A percentile compares a stretch with the other conserved stretches of the same genome.
Conservation (phyloP, 768 basidiomycete genomes). For the Phlegmacium glaucopus region DNA sequence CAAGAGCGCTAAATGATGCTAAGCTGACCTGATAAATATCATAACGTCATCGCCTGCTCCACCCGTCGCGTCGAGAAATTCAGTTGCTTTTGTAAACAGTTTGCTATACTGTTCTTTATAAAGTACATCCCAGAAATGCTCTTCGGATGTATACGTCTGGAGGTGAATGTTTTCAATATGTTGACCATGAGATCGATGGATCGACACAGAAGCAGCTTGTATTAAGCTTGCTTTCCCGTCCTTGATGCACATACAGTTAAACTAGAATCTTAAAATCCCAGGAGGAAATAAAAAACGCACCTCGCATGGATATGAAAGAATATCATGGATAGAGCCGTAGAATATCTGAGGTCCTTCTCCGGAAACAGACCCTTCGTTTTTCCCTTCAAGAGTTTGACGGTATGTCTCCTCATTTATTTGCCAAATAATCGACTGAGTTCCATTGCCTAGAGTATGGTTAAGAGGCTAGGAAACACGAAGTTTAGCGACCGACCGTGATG, state of each 20-base stretch:
- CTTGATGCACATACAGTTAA: conserved; percentile 31
- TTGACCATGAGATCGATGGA: conserved; percentile 82
- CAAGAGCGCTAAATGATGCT: not conserved
- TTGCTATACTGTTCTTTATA: conserved; percentile 63
- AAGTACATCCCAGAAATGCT: conserved; percentile 72
- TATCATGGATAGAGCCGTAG: conserved; percentile 93
- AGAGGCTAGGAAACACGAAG: not conserved
- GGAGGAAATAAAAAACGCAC: conserved; percentile 32
- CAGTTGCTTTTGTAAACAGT: conserved; percentile 63
- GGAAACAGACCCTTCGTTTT: conserved; percentile 31
- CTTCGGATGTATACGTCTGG: conserved; percentile 62
- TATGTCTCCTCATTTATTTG: conserved; percentile 88
- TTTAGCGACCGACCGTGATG: conserved; percentile 63
- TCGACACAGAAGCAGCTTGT: conserved; percentile 82
- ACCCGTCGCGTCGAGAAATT: conserved; percentile 68
- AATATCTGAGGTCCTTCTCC: conserved; percentile 61
- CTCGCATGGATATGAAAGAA: conserved; percentile 91
- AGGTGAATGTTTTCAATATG: conserved; percentile 87
- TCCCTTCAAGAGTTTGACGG: conserved; percentile 57
- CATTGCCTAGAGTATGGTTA: conserved; percentile 62
- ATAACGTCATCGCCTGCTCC: conserved; percentile 66
- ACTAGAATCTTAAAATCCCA: not conserved
- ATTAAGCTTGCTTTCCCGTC: conserved; percentile 78
- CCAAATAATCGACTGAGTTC: conserved; percentile 91
- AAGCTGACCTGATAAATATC: conserved; percentile 77